Percentiles rank a stretch among this genome's conserved stretches.
These are phyloP conservation scores for Hypoxylon rickii DNA, from an alignment of 495 filamentous ascomycete genomes.

Conservation along the genomic window DNA sequence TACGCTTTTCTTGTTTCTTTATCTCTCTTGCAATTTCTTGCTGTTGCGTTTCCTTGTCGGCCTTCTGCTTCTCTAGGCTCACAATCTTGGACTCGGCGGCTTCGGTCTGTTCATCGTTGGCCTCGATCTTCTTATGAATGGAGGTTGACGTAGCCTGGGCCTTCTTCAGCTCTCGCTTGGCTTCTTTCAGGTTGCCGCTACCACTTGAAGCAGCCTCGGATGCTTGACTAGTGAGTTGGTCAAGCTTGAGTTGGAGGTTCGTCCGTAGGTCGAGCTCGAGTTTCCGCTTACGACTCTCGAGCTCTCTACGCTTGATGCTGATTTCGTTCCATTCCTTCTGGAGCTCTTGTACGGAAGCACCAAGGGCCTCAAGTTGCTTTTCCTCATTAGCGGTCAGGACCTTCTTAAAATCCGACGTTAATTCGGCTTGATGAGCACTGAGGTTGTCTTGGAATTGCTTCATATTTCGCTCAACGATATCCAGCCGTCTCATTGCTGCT, in stretches of 20 bases:
- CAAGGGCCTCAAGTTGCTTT: constrained; percentile 72
- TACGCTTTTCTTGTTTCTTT: constrained; percentile 83
- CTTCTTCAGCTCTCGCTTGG: constrained; percentile 80
- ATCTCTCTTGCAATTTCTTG: constrained; percentile 80
- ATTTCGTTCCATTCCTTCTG: constrained; percentile 74
- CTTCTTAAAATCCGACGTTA: constrained; percentile 89
- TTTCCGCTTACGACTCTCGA: constrained; percentile 75
- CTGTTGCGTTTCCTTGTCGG: constrained; percentile 67
- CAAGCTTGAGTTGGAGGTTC: constrained; percentile 81
- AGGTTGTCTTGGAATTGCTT: constrained; percentile 76
- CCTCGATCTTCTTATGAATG: constrained; percentile 66
- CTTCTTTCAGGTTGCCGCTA: constrained; percentile 74
- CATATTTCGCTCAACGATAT: constrained; percentile 76
- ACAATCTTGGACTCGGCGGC: constrained; percentile 61
- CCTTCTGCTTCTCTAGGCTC: constrained; percentile 65
- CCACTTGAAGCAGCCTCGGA: constrained; percentile 66
- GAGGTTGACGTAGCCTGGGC: constrained; percentile 63
- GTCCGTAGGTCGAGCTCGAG: constrained; percentile 86
- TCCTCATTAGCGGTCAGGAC: constrained; percentile 83
- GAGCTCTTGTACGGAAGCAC: constrained; percentile 68
- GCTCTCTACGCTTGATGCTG: constrained; percentile 71
- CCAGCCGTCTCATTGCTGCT: constrained; percentile 64
- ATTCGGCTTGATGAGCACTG: constrained; percentile 72
- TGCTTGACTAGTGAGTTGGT: constrained; percentile 81
- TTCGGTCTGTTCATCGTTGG: constrained; percentile 77